These are phyloP conservation scores for Euphorbia pulcherrima DNA, from an alignment of 345 rosid genomes.

Conservation along the genomic window DNA sequence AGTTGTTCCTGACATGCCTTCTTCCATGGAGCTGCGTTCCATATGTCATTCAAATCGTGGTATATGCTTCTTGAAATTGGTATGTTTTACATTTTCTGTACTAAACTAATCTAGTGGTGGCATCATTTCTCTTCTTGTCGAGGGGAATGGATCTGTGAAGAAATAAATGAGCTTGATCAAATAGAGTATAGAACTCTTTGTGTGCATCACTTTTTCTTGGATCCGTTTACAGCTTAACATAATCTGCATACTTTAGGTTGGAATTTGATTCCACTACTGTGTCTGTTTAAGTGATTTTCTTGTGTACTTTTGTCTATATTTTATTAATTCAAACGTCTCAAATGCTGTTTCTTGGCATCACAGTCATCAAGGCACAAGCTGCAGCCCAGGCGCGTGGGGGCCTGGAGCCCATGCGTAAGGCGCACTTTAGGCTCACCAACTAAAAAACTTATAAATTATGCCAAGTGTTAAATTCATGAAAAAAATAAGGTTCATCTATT, in stretches of 20 bases:
- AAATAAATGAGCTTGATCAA: neutral
- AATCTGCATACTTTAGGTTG: too few species aligned
- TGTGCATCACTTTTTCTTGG: neutral
- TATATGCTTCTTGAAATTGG: conserved; percentile 74
- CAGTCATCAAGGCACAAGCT: too few species aligned
- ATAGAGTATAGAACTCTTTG: neutral
- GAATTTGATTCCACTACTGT: neutral
- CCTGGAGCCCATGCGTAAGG: too few species aligned
- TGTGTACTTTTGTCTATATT: neutral
- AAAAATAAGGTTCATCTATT: too few species aligned
- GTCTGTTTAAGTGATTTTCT: neutral
- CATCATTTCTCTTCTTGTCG: too few species aligned
- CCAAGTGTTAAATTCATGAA: too few species aligned
- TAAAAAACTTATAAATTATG: too few species aligned
- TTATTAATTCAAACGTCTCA: neutral
- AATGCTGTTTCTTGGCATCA: neutral
- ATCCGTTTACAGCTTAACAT: neutral
- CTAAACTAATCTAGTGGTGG: neutral
- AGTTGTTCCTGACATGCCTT: conserved; percentile 40
- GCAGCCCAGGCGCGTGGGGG: too few species aligned
- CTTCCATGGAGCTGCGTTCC: conserved; percentile 53
- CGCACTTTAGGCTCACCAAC: too few species aligned
- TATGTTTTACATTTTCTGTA: conserved; percentile 18
- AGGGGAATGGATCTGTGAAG: neutral
- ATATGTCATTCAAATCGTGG: conserved; percentile 78